A percentile compares a stretch with the other conserved stretches of the same genome.
phyloP scores from a whole-genome alignment of 2,329 filamentous ascomycete genomes.

The Akanthomyces dipterigenus region DNA sequence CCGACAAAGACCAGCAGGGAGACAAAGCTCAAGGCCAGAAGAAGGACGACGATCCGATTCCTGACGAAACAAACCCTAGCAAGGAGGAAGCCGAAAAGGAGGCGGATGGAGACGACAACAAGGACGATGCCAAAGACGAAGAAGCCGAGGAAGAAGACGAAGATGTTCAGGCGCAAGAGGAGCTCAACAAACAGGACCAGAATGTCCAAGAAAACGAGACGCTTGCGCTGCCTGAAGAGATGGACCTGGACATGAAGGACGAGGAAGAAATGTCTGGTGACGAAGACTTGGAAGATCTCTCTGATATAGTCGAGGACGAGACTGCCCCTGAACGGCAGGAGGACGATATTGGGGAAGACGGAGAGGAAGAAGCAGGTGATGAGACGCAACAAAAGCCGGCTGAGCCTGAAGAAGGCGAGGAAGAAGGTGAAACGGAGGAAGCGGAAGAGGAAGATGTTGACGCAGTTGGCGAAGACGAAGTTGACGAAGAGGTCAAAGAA shows the following conservation, averaged over 20 bases:
- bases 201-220: conserved; percentile 76
- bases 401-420: conserved; percentile 18
- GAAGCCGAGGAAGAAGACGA: conserved; percentile 56
- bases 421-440: conserved; percentile 34
- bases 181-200: conserved; percentile 58
- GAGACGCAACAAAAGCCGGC: conserved; percentile 26
- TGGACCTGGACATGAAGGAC: conserved; percentile 76
- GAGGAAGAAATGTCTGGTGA: conserved; percentile 50
- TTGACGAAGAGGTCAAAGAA: conserved; percentile 23
- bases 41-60: conserved; percentile 55
- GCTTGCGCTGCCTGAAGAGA: conserved; percentile 78
- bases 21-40: conserved; percentile 66
- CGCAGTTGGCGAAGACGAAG: conserved; percentile 29
- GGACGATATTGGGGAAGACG: conserved; percentile 29
- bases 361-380: conserved; percentile 32
- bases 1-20: conserved; percentile 74
- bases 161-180: conserved; percentile 47
- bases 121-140: conserved; percentile 44
- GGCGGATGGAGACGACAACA: conserved; percentile 43
- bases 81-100: conserved; percentile 34
- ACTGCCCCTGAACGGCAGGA: conserved; percentile 30
- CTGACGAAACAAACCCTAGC: conserved; percentile 51
- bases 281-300: conserved; percentile 53
- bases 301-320: conserved; percentile 37
- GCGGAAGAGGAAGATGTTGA: conserved; percentile 47